Percentiles rank a stretch among this genome's conserved stretches.
phyloP scores from a whole-genome alignment of 2,329 filamentous ascomycete species.

The Colletotrichum salicis region DNA sequence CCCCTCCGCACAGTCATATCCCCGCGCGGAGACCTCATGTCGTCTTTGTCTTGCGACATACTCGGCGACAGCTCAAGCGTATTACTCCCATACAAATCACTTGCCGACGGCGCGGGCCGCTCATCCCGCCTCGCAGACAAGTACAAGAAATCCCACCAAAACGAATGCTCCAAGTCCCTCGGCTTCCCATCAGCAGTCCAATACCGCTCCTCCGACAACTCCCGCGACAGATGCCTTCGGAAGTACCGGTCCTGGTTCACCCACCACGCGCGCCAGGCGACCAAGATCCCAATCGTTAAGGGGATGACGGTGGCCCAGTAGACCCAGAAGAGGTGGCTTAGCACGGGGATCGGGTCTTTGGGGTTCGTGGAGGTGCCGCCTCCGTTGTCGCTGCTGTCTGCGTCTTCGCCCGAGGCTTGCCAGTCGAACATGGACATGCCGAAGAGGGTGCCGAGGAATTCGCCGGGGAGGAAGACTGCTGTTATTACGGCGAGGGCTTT shows the following conservation, averaged over 20 bases:
- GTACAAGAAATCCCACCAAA: slow-evolving; percentile 56
- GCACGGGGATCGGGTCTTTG: slow-evolving; percentile 43
- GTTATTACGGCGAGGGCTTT: slow-evolving; percentile 60
- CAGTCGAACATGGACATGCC: slow-evolving; percentile 61
- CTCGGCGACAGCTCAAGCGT: slow-evolving; percentile 25
- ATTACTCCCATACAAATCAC: slow-evolving; percentile 8
- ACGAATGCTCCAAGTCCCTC: slow-evolving; percentile 53
- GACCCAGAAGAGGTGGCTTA: slow-evolving; percentile 56
- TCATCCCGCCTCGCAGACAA: slow-evolving; percentile 49
- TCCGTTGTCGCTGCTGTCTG: slow-evolving; percentile 29
- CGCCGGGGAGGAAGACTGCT: slow-evolving; percentile 58
- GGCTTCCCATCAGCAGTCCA: slow-evolving; percentile 58
- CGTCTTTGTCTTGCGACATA: slow-evolving; percentile 28
- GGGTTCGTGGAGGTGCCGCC: slow-evolving; percentile 31
- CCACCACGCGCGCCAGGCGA: slow-evolving; percentile 59
- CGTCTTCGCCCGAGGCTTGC: slow-evolving; percentile 49
- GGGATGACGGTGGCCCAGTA: slow-evolving; percentile 58
- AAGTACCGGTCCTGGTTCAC: slow-evolving; percentile 59
- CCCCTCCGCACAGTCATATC: slow-evolving; percentile 26
- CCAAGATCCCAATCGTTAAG: slow-evolving; percentile 54
- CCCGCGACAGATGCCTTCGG: slow-evolving; percentile 54
- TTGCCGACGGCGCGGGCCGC: slow-evolving; percentile 22
- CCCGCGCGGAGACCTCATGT: slow-evolving; percentile 22
- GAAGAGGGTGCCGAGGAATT: slow-evolving; percentile 58
- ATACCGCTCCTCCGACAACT: slow-evolving; percentile 60